These are phyloP conservation scores for Rhodotorula sp. DNA, from an alignment of 1,284 basidiomycete genomes.

Conservation along the genomic window DNA sequence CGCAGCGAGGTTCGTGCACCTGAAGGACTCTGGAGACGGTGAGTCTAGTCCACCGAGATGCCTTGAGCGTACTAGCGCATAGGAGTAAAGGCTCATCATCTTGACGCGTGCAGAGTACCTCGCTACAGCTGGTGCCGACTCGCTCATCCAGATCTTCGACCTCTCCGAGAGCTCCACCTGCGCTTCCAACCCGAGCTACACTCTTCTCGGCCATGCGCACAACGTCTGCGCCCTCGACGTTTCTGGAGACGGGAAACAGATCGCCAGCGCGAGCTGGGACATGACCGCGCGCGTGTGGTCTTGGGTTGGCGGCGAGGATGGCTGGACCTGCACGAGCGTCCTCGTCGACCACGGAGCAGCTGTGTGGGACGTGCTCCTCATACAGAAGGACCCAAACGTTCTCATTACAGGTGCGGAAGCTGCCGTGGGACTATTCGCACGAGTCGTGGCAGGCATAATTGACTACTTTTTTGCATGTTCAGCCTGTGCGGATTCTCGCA, in stretches of 20 bases:
- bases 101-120: conserved; percentile 62
- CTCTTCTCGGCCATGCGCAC: conserved; percentile 69
- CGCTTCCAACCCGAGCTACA: conserved; percentile 52
- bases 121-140: conserved; percentile 78
- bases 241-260: conserved; percentile 58
- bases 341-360: conserved; percentile 83
- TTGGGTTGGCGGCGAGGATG: conserved; percentile 46
- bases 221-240: conserved; percentile 88
- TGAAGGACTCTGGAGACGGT: background rate
- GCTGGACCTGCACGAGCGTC: conserved; percentile 62
- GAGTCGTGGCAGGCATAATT: background rate
- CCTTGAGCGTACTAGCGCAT: too few species aligned
- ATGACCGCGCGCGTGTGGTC: conserved; percentile 89
- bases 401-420: conserved; percentile 24
- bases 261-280: conserved; percentile 94
- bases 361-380: conserved; percentile 85
- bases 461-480: background rate
- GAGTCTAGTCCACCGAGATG: background rate
- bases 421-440: background rate
- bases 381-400: conserved; percentile 63
- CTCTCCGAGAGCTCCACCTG: conserved; percentile 40
- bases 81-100: conserved; percentile 1
- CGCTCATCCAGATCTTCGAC: conserved; percentile 62
- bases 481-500: conserved; percentile 93
- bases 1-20: conserved; percentile 55